Base-by-base conservation (phyloP, 1,284 basidiomycete genomes). In the Cutaneotrichosporon mucoides region DNA sequence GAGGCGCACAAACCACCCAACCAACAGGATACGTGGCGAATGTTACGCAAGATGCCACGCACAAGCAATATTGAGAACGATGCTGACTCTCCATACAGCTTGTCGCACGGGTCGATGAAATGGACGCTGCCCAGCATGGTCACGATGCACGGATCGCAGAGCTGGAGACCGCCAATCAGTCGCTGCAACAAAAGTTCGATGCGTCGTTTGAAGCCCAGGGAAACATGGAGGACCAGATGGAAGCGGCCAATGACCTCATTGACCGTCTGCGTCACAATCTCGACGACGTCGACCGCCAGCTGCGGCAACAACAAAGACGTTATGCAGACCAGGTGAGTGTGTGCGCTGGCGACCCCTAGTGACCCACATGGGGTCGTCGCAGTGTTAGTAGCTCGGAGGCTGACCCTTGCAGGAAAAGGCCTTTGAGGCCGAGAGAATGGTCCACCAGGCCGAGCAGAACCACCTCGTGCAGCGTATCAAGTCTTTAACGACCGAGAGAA, bases 371-470 rank as follows among this genome's bases (percentile, higher is more conserved):
- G 24, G 24, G 24, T 24, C 24, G 24, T 24, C 24, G 24, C 24
- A 24, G 24, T 24, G 24, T 24, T 24, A 24, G 24, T 24, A 24
- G 24, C 24, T 24, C 24, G 24, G 24, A 24, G 24, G 24, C 24
- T 24, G 24, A 62, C 62, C 35, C 24, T 24, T 13, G 1, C 56
- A 78, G 77, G 74, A 77, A 53, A 64, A 67, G 48, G 64, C 68
- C 2, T 75, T 78, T 56, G 77, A 77, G 35, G 64, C 71, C 2
- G 76, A 78, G 58, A 61, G 77, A 35, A 60, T 67, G 54, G 71
- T 73, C 4, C 65, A 73, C 37, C 69, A 68, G 53, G 70, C 70
- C 7, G 71, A 73, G 63, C 73, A 76, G 60, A 44, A 56, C 13
- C 71, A 73, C 53, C 63, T 71, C 0, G 68, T 71, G 47, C 62